Conservation (phyloP, 495 filamentous ascomycete species). For the Penicillium soppii region DNA sequence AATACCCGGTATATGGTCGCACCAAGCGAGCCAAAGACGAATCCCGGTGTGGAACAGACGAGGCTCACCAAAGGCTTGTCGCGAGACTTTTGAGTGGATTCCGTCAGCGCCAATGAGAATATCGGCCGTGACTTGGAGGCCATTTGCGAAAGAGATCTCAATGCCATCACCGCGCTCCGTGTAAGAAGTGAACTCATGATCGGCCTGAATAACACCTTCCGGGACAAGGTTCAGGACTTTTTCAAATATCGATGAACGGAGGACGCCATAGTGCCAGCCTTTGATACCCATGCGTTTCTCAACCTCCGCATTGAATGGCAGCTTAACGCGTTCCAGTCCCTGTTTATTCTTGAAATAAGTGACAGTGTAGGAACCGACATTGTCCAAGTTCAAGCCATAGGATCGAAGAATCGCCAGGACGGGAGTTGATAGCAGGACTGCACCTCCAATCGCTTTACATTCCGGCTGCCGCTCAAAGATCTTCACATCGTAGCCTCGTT, state of each 20-base stretch:
- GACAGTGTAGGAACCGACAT: constrained; percentile 11
- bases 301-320: constrained; percentile 18
- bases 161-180: constrained; percentile 4
- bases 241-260: constrained; percentile 18
- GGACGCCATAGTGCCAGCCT: constrained; percentile 21
- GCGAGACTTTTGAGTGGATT: constrained; percentile 15
- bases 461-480: constrained; percentile 10
- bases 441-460: constrained; percentile 11
- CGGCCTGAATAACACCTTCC: constrained; percentile 2
- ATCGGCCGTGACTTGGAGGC: constrained; percentile 13
- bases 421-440: constrained; percentile 7
- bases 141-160: too few species aligned
- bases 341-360: constrained; percentile 10
- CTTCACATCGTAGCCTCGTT: constrained; percentile 11
- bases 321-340: constrained; percentile 8
- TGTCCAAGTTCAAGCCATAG: constrained; percentile 2
- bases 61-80: constrained; percentile 19
- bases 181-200: constrained; percentile 13
- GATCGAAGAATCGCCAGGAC: constrained; percentile 12
- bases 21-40: constrained; percentile 21
- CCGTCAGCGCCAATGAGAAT: constrained; percentile 18
- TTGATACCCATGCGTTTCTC: constrained; percentile 19
- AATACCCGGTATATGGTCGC: constrained; percentile 15
- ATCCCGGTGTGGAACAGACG: constrained; percentile 15
- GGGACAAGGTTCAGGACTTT: constrained; percentile 18